A percentile compares a stretch with the other conserved stretches of the same genome.
phyloP scores from a whole-genome alignment of 2,329 filamentous ascomycete species.

The Pleoardoris graminearum region DNA sequence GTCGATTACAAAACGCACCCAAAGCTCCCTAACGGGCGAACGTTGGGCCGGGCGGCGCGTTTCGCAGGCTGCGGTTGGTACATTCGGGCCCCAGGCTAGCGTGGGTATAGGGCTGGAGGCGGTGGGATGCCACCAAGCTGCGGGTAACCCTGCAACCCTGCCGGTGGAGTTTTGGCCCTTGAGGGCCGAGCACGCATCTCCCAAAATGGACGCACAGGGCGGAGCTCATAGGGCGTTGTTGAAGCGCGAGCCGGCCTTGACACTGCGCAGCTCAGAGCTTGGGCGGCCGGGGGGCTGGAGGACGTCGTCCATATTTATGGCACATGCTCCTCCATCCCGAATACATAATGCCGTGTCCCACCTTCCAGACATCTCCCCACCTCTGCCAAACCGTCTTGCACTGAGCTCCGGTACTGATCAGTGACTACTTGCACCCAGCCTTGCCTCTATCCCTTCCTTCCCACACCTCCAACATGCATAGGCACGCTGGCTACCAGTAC shows the following conservation, averaged over 20 bases:
- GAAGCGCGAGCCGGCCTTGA: slow-evolving; percentile 10
- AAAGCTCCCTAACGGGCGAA: slow-evolving; percentile 3
- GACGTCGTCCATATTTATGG: slow-evolving; percentile 33
- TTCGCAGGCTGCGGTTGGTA: slow-evolving; percentile 8
- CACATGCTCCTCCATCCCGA: slow-evolving; percentile 8
- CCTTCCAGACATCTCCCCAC: not conserved
- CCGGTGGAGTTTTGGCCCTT: slow-evolving; percentile 3
- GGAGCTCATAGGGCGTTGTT: slow-evolving; percentile 8
- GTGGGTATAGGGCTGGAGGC: slow-evolving; percentile 9
- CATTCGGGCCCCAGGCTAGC: slow-evolving; percentile 5
- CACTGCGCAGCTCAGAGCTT: slow-evolving; percentile 15
- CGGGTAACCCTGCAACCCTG: slow-evolving; percentile 22
- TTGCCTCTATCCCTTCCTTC: slow-evolving; percentile 5
- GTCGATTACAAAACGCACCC: not conserved
- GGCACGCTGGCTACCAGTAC: slow-evolving; percentile 51
- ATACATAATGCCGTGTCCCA: slow-evolving; percentile 8
- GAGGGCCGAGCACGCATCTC: slow-evolving; percentile 1
- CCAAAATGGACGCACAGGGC: slow-evolving; percentile 6
- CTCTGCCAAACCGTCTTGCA: slow-evolving; percentile 15
- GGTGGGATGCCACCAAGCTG: slow-evolving; percentile 13
- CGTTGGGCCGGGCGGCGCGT: not conserved
- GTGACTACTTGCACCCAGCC: slow-evolving; percentile 13
- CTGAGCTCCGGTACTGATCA: slow-evolving; percentile 29
- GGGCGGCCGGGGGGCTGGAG: slow-evolving; percentile 5
- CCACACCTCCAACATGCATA: slow-evolving; percentile 45